Evolutionary conservation across 768 basidiomycete species (phyloP), one percentile per base, ranked within the genome.

Genomic region (Agrocybe praecox): DNA sequence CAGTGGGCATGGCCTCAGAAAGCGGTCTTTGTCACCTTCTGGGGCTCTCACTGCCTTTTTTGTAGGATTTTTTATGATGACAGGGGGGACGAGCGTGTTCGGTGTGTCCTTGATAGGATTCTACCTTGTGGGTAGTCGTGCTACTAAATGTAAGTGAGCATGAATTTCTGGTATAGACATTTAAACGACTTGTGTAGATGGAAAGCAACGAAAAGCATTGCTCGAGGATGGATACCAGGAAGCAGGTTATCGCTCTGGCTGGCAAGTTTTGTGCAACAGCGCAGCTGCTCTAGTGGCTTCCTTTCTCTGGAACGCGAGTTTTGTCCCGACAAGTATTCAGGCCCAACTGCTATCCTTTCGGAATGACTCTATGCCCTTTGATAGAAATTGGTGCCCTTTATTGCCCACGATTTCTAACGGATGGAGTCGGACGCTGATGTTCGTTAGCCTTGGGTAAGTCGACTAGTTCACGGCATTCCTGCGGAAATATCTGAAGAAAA

Each of bases 201-300:
- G 93, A 54, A 94, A 88, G 72, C 75, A 82, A 49, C 76, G 78
- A 51, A 98, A 97, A 69, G 81, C 83, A 2, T 74, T 76, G 58
- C 78, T 95, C 34, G 93, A 96, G 69, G 90, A 90, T 42, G 92
- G 89, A 0, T 85, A 90, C 64, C 81, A 88, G 48, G 84, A 83
- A 51, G 75, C 68, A 12, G 95, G 93, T 0, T 86, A 94, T 67
- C 80, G 95, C 44, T 82, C 75, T 26, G 90, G 85, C 15, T 83
- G 84, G 75, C 95, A 96, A 72, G 94, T 94, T 19, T 71, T 96
- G 10, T 88, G 85, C 74, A 96, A 94, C 68, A 90, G 90, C 33
- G 76, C 84, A 12, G 78, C 86, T 19, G 89, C 86, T 0, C 67
- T 88, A 19, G 60, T 82, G 2, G 88, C 87, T 6, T 77, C 80